Evolutionary conservation across 208 protist genomes (phyloP), one percentile per base, ranked within the genome.

Genomic region (Trypanosoma grayi): DNA sequence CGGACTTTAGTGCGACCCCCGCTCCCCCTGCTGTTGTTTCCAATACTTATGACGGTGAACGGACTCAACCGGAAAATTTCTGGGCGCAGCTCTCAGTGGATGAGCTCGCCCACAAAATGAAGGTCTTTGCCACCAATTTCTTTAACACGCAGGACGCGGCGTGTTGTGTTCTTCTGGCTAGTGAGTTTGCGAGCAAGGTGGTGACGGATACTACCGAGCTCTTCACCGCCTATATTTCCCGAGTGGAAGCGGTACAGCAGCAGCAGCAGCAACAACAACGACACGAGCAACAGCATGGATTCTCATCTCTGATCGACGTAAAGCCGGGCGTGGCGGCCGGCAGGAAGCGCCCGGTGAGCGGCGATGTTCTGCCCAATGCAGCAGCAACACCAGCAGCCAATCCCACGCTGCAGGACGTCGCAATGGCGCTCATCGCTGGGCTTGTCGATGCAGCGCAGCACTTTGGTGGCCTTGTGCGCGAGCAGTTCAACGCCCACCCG

Each of bases 121-220:
- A 64, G 45, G 45, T 44, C 13, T 73, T 87, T 46, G 75, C 69
- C 58, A 55, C 51, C 41, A 57, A 68, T 16, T 85, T 90, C 70
- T 46, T 58, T 10, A 66, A 70, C 13, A 70, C 66, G 11, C 50
- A 67, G 14, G 64, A 77, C 36, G 83, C 82, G 39, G 71, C 73
- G 43, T 86, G 76, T 54, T 52, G 62, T 18, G 64, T 77, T 25
- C 62, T 90, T 34, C 66, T 90, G 46, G 71, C 79, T 9, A 72
- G 71, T 50, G 62, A 87, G 24, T 54, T 90, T 40, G 71, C 82
- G 27, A 75, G 64, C 11, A 84, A 79, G 11, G 59, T 90, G 14
- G 67, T 85, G 20, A 57, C 47, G 27, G 70, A 75, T 36, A 60
- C 65, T 1, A 70, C 70, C 24, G 31, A 39, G 3, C 22, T 72